phyloP scores from a whole-genome alignment of 106 monocot species.

The Dendrobium chrysotoxum region DNA sequence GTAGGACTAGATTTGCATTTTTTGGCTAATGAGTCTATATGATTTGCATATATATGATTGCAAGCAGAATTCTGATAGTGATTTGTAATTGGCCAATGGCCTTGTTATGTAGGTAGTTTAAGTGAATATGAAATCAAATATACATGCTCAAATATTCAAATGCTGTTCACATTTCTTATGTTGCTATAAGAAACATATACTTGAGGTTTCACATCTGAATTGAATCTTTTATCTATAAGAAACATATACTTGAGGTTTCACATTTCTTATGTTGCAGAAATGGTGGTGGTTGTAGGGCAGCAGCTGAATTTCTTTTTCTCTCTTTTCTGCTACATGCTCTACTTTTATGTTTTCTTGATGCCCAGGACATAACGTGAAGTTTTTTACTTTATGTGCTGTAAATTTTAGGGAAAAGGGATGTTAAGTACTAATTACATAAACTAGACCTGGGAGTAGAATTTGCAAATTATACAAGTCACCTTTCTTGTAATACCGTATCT shows the following conservation, averaged over 20 bases:
- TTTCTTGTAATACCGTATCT: background rate
- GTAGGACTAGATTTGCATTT: background rate
- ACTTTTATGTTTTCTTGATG: no score
- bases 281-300: no score
- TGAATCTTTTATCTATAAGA: no score
- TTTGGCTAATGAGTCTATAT: background rate
- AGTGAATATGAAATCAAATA: background rate
- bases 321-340: no score
- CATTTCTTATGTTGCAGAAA: no score
- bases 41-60: background rate
- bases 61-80: background rate
- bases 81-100: background rate
- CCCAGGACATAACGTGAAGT: no score
- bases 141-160: background rate
- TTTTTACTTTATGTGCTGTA: no score
- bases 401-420: background rate
- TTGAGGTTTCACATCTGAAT: background rate
- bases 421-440: background rate
- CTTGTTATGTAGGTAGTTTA: background rate
- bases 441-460: background rate
- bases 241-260: no score
- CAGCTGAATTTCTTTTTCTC: no score
- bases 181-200: background rate
- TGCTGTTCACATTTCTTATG: no score
- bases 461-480: background rate